These are phyloP conservation scores for Oryza meridionalis DNA, from an alignment of 176 grass and related monocot species.

Conservation along the genomic window DNA sequence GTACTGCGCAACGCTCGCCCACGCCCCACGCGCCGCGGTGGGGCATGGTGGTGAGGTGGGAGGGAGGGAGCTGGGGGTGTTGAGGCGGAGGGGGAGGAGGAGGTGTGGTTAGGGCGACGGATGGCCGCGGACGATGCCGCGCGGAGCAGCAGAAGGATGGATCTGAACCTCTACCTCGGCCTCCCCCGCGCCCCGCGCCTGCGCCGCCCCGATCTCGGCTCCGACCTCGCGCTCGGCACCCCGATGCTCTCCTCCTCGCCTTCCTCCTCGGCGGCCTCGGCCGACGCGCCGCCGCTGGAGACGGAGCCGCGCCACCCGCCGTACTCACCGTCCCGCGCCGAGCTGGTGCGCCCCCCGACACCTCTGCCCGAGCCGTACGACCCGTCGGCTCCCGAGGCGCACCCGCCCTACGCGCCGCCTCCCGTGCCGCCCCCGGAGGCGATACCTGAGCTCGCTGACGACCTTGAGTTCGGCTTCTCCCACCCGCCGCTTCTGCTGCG, in stretches of 20 bases:
- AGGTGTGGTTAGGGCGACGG: slow-evolving; percentile 22
- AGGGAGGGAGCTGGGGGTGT: neutral
- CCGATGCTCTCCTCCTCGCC: slow-evolving; percentile 56
- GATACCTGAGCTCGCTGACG: slow-evolving; percentile 37
- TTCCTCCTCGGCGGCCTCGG: slow-evolving; percentile 60
- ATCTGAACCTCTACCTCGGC: slow-evolving; percentile 98
- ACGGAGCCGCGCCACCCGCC: slow-evolving; percentile 35
- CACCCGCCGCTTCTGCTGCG: slow-evolving; percentile 28
- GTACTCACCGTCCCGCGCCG: slow-evolving; percentile 40
- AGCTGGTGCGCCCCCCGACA: slow-evolving; percentile 45
- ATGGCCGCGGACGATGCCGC: slow-evolving; percentile 64
- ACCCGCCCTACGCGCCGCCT: slow-evolving; percentile 42
- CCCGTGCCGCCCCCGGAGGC: slow-evolving; percentile 8
- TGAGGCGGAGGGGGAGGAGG: neutral
- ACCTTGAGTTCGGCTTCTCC: slow-evolving; percentile 55
- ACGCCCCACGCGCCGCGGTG: neutral
- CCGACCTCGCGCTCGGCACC: slow-evolving; percentile 83
- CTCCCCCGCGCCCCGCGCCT: slow-evolving; percentile 67
- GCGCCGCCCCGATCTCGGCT: slow-evolving; percentile 80
- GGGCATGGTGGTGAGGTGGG: slow-evolving; percentile 9
- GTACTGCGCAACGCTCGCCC: neutral
- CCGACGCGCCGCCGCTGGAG: slow-evolving; percentile 48
- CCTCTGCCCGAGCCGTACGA: slow-evolving; percentile 44
- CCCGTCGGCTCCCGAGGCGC: slow-evolving; percentile 29
- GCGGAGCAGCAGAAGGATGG: slow-evolving; percentile 76